Percentiles rank a stretch among this genome's conserved stretches.
These are phyloP conservation scores for Epichloe hybrida DNA, from an alignment of 2,329 filamentous ascomycete genomes.

Conservation along the genomic window DNA sequence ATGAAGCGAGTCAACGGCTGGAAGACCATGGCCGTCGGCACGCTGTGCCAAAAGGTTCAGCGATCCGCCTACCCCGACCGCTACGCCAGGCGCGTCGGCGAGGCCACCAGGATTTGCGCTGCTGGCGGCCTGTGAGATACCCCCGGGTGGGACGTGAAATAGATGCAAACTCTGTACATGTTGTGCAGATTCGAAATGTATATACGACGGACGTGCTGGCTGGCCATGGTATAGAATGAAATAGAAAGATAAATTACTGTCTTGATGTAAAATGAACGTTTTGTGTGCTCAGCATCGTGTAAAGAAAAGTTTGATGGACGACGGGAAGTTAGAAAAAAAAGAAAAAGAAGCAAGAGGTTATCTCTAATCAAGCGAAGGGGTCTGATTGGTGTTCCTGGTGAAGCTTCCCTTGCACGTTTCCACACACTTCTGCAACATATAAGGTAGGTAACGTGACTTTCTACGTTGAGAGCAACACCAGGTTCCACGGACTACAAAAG, in stretches of 20 bases:
- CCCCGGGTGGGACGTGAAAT: no score
- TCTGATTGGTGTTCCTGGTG: slow-evolving; percentile 45
- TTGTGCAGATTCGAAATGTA: neutral
- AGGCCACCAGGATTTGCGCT: slow-evolving; percentile 9
- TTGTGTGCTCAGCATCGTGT: neutral
- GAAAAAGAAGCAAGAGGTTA: slow-evolving; percentile 30
- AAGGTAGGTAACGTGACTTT: slow-evolving; percentile 36
- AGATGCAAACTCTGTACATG: neutral
- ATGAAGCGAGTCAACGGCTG: slow-evolving; percentile 11
- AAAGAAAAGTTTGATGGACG: no score
- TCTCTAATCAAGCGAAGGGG: slow-evolving; percentile 35
- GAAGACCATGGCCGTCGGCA: slow-evolving; percentile 10
- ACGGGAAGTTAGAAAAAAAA: no score
- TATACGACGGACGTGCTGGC: no score
- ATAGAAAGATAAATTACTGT: no score
- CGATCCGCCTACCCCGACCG: slow-evolving; percentile 9
- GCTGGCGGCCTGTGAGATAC: slow-evolving; percentile 8
- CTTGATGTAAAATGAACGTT: neutral
- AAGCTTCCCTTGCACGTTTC: neutral
- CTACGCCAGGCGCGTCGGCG: slow-evolving; percentile 8
- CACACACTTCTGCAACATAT: slow-evolving; percentile 43
- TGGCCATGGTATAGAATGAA: no score
- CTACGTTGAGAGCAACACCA: slow-evolving; percentile 27
- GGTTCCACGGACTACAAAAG: slow-evolving; percentile 42
- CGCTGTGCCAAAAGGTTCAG: slow-evolving; percentile 14